Conservation (phyloP, 495 filamentous ascomycete genomes). For the Niebla homalea region DNA sequence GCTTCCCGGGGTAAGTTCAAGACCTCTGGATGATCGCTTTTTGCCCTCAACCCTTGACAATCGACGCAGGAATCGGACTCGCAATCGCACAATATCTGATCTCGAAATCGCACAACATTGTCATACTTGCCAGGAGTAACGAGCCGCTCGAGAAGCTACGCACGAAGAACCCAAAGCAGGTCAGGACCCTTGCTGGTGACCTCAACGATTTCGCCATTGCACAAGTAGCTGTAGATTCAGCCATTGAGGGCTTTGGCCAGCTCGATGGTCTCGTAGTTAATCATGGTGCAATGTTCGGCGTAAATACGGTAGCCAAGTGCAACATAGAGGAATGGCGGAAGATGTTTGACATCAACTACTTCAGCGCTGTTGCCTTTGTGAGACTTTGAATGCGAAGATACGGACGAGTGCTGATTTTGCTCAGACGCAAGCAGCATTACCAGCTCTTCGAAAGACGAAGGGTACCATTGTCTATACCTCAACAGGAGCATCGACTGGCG, state of each 20-base stretch:
- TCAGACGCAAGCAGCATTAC: conserved; percentile 62
- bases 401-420: conserved; percentile 7
- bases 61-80: conserved; percentile 63
- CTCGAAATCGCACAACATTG: conserved; percentile 48
- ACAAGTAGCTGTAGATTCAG: conserved; percentile 45
- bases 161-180: conserved; percentile 47
- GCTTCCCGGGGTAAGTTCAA: conserved; percentile 42
- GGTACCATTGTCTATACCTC: conserved; percentile 64
- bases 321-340: conserved; percentile 57
- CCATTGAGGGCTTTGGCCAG: conserved; percentile 49
- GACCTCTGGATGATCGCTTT: background rate
- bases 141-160: conserved; percentile 55
- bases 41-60: background rate
- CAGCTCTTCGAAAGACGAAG: conserved; percentile 51
- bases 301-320: conserved; percentile 54
- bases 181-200: conserved; percentile 65
- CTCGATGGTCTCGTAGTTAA: conserved; percentile 80
- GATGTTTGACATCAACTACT: conserved; percentile 73
- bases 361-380: conserved; percentile 68
- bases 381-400: conserved; percentile 15
- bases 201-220: conserved; percentile 51
- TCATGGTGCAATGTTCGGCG: conserved; percentile 68
- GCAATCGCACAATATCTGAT: conserved; percentile 66
- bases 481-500: conserved; percentile 55
- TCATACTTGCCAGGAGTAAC: conserved; percentile 60